Conservation (phyloP, 768 basidiomycete species). For the Suillus occidentalis region DNA sequence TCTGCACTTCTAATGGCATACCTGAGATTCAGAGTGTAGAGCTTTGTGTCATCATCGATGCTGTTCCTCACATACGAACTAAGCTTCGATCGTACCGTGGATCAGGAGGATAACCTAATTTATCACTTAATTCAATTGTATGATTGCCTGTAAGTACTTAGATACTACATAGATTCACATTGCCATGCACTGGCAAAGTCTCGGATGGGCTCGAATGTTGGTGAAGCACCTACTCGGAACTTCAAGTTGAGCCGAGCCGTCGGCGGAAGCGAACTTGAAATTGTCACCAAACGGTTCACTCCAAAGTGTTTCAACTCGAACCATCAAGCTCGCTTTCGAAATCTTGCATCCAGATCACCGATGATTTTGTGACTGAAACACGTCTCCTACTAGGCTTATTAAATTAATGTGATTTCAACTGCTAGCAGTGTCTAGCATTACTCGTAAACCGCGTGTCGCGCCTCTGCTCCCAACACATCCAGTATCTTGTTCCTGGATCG, state of each 20-base stretch:
- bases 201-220: background rate
- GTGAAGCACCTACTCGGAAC: too few species aligned
- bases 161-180: background rate
- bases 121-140: background rate
- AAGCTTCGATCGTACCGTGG: background rate
- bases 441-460: constrained; percentile 4
- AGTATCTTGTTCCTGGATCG: constrained; percentile 13
- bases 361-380: too few species aligned
- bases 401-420: background rate
- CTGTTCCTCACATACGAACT: background rate
- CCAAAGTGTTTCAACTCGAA: too few species aligned
- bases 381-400: background rate
- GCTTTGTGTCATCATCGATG: background rate
- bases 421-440: background rate
- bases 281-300: too few species aligned
- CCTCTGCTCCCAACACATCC: constrained; percentile 13
- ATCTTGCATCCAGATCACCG: background rate
- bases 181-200: background rate
- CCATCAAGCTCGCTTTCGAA: too few species aligned
- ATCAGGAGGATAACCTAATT: background rate
- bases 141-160: background rate
- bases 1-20: constrained; percentile 88
- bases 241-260: too few species aligned
- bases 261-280: too few species aligned
- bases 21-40: constrained; percentile 60